Percentiles rank a stretch among this genome's conserved stretches.
Conservation (phyloP, 495 filamentous ascomycete genomes). For the Entonaema liquescens region DNA sequence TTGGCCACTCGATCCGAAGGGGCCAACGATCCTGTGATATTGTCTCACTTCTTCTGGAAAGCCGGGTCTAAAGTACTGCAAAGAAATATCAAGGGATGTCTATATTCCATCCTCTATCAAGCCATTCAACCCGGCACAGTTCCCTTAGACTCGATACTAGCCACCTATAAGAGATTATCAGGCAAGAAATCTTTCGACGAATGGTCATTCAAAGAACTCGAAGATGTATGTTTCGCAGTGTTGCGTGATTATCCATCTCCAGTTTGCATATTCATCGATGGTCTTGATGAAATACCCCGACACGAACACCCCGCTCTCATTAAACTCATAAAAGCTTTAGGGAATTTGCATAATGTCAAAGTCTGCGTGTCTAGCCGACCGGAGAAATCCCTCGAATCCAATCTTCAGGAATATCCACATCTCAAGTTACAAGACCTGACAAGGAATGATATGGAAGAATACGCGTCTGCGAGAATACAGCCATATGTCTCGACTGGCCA, state of each 20-base stretch:
- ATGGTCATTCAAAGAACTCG: background rate
- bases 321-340: background rate
- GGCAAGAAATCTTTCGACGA: background rate
- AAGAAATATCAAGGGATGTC: constrained; percentile 6
- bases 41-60: constrained; percentile 26
- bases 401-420: background rate
- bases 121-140: background rate
- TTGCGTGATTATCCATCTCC: constrained; percentile 6
- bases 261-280: constrained; percentile 17
- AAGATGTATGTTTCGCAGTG: background rate
- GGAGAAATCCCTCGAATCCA: background rate
- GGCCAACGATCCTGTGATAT: background rate
- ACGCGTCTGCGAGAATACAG: background rate
- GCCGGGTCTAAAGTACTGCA: constrained; percentile 4
- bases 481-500: background rate
- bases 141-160: background rate
- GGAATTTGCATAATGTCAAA: background rate
- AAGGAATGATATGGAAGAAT: background rate
- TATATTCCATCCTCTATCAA: background rate
- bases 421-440: background rate
- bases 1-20: background rate
- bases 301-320: background rate
- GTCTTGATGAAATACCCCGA: constrained; percentile 18
- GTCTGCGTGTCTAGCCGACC: background rate
- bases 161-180: background rate